Evolutionary conservation across 495 filamentous ascomycete genomes (phyloP), one percentile per base, ranked within the genome.

Genomic region (Bacidia gigantensis): DNA sequence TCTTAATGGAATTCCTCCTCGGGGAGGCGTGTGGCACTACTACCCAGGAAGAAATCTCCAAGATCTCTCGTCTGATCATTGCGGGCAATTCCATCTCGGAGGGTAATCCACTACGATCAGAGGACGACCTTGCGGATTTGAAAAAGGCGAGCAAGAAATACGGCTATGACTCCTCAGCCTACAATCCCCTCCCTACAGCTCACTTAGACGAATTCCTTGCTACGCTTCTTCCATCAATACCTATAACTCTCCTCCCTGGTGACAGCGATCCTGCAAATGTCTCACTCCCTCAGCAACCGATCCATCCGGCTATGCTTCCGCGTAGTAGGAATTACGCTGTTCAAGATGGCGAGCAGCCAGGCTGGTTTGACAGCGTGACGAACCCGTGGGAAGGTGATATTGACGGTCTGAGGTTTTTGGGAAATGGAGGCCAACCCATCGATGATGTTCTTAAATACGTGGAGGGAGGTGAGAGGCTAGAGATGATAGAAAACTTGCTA

Each of bases 361-460:
- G 84, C 25, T 94, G 87, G 83, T 83, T 98, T 50, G 86, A 96
- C 67, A 77, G 75, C 39, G 87, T 87, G 38, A 96, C 92, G 39
- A 99, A 99, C 62, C 92, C 92, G 0, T 94, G 84, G 82, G 84
- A 89, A 52, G 87, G 79, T 24, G 84, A 92, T 60, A 67, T 97
- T 0, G 89, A 92, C 35, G 93, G 89, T 2, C 89, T 84, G 82
- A 74, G 84, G 23, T 64, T 96, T 11, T 76, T 95, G 55, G 89
- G 85, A 11, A 88, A 80, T 3, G 84, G 84, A 23, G 92, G 92
- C 0, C 92, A 99, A 67, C 90, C 90, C 52, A 77, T 97, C 0
- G 87, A 96, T 59, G 92, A 99, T 67, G 76, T 96, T 9, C 85
- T 86, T 63, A 89, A 92, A 58, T 97, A 97, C 58, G 74, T 97